Percentiles rank a stretch among this genome's conserved stretches.
These are phyloP conservation scores for Fusarium nodosum DNA, from an alignment of 2,329 filamentous ascomycete genomes.

Conservation along the genomic window DNA sequence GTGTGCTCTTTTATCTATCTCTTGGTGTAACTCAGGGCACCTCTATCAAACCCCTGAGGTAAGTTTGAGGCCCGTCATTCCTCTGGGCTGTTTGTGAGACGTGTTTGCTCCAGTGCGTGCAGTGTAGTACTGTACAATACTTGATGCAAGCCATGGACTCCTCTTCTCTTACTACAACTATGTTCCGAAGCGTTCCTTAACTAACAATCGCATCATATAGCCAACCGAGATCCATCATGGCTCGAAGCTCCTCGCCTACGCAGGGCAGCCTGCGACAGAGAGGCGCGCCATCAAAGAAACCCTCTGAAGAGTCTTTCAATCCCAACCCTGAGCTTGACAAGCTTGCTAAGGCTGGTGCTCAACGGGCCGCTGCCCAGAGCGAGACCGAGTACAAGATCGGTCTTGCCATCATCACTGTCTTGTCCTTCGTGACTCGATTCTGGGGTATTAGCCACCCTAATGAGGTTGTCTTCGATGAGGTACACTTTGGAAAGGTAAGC, in stretches of 20 bases:
- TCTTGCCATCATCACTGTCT: conserved; percentile 79
- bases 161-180: not conserved
- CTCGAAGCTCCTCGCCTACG: conserved; percentile 63
- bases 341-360: conserved; percentile 58
- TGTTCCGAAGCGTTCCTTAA: not conserved
- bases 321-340: conserved; percentile 66
- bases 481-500: conserved; percentile 97
- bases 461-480: conserved; percentile 98
- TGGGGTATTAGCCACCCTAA: conserved; percentile 96
- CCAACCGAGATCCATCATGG: conserved; percentile 57
- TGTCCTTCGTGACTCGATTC: conserved; percentile 94
- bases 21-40: conserved; percentile 25
- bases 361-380: conserved; percentile 58
- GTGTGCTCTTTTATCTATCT: conserved; percentile 26
- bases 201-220: conserved; percentile 42
- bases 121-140: not conserved
- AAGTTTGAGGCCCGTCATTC: conserved; percentile 41
- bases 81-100: conserved; percentile 31
- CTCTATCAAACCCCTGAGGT: conserved; percentile 43
- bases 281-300: conserved; percentile 66
- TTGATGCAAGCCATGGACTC: not conserved
- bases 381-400: conserved; percentile 89
- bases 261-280: conserved; percentile 72
- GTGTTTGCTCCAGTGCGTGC: conserved; percentile 15
- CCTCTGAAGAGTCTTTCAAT: conserved; percentile 55